Base-by-base conservation (phyloP, 345 rosid species). In the Dimocarpus longan region DNA sequence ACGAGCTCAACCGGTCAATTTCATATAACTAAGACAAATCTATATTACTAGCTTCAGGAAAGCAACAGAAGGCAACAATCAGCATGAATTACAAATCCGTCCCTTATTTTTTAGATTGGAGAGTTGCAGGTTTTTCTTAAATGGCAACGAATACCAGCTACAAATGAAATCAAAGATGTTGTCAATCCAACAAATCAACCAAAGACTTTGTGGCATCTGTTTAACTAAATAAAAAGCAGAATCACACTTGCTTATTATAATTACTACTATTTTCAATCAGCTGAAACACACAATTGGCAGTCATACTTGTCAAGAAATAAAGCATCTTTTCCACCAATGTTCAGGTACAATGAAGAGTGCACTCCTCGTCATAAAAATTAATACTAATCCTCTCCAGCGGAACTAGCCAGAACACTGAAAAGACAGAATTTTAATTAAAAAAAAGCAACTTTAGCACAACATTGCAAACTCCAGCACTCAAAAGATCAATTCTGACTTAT, bases 291-390 rank as follows among this genome's bases (percentile, higher is more conserved):
- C 26, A 26, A 64, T 0, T 43, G 26, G 42, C 3, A 1, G 32
- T 13, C 42, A 48, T 32, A 32, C 64, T 71, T 3, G 4, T 39
- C 66, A 22, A 74, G 56, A 15, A 37, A 74, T 22, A 32, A 62
- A 22, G 37, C n/a, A 60, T 43, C 40, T 74, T 44, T 44, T 74
- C 68, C 69, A 5, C 57, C 32, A 75, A 26, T 18, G 48, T 64
- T 63, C 16, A 24, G 44, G 57, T 10, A 72, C 50, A 56, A 37
- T 72, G 4, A 26, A 19, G 40, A 28, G 62, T 48, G 11, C 40
- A 32, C 8, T 44, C 52, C 70, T 9, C 12, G 8, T 68, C 22
- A 43, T 42, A 68, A 21, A 10, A 39, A 18, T n/a, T 3, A 12
- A 26, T 37, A 37, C 39, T 42, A 6, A 32, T 66, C 54, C 22